Evolutionary conservation across 805 yeast genomes (phyloP).

Genomic region (Starmerella vaccinii): DNA sequence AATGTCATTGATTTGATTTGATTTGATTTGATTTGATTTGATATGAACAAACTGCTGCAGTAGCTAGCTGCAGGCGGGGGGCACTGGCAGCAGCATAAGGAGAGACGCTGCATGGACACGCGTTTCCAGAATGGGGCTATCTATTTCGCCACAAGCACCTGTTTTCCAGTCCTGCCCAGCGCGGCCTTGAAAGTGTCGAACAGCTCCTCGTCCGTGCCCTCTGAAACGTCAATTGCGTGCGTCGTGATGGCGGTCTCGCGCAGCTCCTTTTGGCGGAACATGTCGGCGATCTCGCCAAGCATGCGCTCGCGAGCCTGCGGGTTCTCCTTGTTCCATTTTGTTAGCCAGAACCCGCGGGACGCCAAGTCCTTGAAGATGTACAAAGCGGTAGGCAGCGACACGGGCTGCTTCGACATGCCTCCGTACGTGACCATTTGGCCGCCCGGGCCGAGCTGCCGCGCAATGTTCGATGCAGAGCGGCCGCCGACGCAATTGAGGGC

Average conservation of each 20-base stretch:
- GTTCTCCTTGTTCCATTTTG: conserved; percentile 44
- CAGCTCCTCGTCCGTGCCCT: conserved; percentile 36
- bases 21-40: too few relatives aligned
- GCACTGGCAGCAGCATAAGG: too few relatives aligned
- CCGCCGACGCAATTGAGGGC: conserved; percentile 96
- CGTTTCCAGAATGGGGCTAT: not conserved
- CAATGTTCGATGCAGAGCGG: conserved; percentile 64
- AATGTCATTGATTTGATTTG: too few relatives aligned
- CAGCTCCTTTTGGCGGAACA: conserved; percentile 51
- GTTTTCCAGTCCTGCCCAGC: conserved; percentile 29
- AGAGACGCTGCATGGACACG: too few relatives aligned
- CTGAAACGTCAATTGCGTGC: conserved; percentile 27
- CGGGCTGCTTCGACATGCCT: conserved; percentile 95
- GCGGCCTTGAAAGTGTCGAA: conserved; percentile 38
- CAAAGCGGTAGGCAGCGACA: conserved; percentile 75
- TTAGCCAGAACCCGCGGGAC: conserved; percentile 81
- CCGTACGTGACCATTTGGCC: conserved; percentile 87
- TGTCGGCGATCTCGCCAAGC: conserved; percentile 44
- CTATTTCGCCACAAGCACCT: conserved; percentile 22
- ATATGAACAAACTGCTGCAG: too few relatives aligned
- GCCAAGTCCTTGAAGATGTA: conserved; percentile 83
- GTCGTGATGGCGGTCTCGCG: conserved; percentile 40
- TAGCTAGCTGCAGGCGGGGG: too few relatives aligned
- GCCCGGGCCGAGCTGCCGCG: conserved; percentile 64
- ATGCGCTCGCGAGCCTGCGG: conserved; percentile 52